Conservation (phyloP, 345 rosid species). For the Heritiera fomes region DNA sequence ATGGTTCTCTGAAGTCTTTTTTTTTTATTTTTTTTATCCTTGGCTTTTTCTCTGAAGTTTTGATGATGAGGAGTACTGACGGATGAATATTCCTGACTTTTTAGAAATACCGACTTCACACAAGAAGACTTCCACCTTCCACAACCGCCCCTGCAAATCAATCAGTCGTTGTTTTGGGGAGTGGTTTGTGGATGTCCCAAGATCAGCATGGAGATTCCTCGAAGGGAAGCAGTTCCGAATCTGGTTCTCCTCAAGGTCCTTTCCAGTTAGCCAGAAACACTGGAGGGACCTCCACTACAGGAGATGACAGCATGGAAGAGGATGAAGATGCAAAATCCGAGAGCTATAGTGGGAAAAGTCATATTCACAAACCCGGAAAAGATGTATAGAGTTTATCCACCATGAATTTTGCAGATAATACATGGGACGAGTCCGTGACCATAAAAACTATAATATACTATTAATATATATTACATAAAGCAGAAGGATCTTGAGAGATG, state of each 20-base stretch:
- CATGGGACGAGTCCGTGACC: conserved; percentile 46
- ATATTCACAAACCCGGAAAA: conserved; percentile 39
- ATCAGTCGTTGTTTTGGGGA: conserved; percentile 53
- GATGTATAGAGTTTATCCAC: conserved; percentile 48
- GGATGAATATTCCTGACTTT: conserved; percentile 25
- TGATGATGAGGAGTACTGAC: conserved; percentile 5
- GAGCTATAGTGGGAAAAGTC: conserved; percentile 62
- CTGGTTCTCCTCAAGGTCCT: conserved; percentile 84
- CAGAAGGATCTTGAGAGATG: conserved; percentile 37
- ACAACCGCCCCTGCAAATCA: conserved; percentile 47
- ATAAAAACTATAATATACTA: conserved; percentile 25
- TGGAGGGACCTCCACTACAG: conserved; percentile 50
- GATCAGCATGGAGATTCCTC: conserved; percentile 53
- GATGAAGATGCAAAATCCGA: conserved; percentile 80
- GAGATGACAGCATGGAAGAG: conserved; percentile 71
- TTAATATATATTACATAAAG: conserved; percentile 39
- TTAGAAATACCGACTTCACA: conserved; percentile 86
- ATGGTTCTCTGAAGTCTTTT: neutral
- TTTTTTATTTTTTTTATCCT: neutral
- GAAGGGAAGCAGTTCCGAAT: conserved; percentile 55
- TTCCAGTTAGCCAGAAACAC: conserved; percentile 60
- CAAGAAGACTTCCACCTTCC: conserved; percentile 43
- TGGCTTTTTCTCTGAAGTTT: neutral
- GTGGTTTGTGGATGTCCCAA: conserved; percentile 55
- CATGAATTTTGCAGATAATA: conserved; percentile 65